A percentile compares a stretch with the other conserved stretches of the same genome.
These are phyloP conservation scores for Monosporozyma unispora DNA, from an alignment of 805 yeast genomes.

Conservation along the genomic window DNA sequence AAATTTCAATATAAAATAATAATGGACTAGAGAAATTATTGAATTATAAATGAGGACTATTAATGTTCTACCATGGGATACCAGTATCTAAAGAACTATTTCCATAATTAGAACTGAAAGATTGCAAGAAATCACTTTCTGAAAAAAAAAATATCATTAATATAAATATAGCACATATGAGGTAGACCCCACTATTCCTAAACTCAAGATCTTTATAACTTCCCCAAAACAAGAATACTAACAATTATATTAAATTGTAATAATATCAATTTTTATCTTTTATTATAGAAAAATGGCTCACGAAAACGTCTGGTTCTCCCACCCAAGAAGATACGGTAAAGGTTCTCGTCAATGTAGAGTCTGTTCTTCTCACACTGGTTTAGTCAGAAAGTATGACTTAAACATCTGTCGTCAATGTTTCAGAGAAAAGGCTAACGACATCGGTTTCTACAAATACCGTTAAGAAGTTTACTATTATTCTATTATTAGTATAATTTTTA, in stretches of 20 bases:
- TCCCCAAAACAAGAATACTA: conserved; percentile 1
- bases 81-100: no score
- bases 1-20: no score
- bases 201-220: no score
- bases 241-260: neutral
- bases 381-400: conserved; percentile 99
- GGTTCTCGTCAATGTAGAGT: conserved; percentile 99
- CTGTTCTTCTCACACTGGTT: conserved; percentile 97
- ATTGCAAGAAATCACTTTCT: no score
- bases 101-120: no score
- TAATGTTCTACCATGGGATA: no score
- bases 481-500: neutral
- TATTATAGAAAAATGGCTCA: conserved; percentile 77
- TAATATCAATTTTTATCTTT: conserved; percentile 12
- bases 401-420: conserved; percentile 99
- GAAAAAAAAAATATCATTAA: no score
- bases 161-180: no score
- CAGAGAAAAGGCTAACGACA: conserved; percentile 99
- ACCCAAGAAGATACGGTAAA: conserved; percentile 99
- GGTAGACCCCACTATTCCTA: no score
- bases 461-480: conserved; percentile 35
- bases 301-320: conserved; percentile 99
- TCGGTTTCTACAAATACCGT: conserved; percentile 99
- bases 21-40: no score
- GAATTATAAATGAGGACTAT: no score